Base-by-base conservation (phyloP, 495 filamentous ascomycete species). In the Bombardia bombarda region DNA sequence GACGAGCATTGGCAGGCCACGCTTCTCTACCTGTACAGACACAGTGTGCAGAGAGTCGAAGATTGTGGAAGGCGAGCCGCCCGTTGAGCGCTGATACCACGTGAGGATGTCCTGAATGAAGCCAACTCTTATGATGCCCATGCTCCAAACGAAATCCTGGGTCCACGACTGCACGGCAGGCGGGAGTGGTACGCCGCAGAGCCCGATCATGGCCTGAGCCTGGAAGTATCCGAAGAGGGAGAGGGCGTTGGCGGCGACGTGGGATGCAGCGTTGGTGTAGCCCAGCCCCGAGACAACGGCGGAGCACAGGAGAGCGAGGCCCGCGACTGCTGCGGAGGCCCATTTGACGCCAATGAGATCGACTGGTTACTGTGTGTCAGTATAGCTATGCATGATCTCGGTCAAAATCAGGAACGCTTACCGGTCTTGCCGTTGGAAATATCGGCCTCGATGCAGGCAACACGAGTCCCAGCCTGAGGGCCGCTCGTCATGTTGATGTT, bases 121-220 rank as follows among this genome's bases (percentile, higher is more conserved):
- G 32, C 72, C 70, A 44, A 98, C 75, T 40, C 77, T 76, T 56
- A 98, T 94, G 56, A 98, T 90, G 53, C 92, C 92, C 87, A 98
- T 93, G 60, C 81, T 90, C 92, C 92, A 98, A 62, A 90, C 83
- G 70, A 97, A 96, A 57, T 97, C 92, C 69, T 97, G 90, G 1
- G 90, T 95, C 92, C 92, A 98, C 0, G 90, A 74, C 55, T 84
- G 76, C 32, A 94, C 92, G 37, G 94, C 84, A 0, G 92, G 92
- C 3, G 92, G 92, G 38, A 95, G 78, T 19, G 74, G 73, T n/a
- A 96, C 81, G 10, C 84, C 74, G 25, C 79, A 84, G 72, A 96
- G 83, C 34, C 90, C 92, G 49, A 95, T 72, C 63, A 98, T 89
- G n/a, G 92, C 90, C 60, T 96, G 92, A 10, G 86, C 82, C 61